phyloP scores from a whole-genome alignment of 768 basidiomycete genomes.

The Hortiboletus flavorubellus region DNA sequence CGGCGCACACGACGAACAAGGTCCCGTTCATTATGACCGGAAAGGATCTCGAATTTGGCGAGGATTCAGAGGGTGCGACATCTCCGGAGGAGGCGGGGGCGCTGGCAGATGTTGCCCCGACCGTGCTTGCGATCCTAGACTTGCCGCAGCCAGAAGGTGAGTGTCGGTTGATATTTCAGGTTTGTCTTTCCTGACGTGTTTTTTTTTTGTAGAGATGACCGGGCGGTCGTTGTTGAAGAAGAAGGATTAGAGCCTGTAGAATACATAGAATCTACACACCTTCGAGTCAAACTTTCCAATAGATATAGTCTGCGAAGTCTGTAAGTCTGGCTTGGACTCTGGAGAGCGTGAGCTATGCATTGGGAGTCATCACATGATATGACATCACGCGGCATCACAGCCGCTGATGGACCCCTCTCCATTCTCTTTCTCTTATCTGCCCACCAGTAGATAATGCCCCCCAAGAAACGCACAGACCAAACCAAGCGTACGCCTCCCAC shows the following conservation, averaged over 20 bases:
- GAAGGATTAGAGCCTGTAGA: slow-evolving; percentile 15
- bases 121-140: slow-evolving; percentile 76
- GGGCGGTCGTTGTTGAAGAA: slow-evolving; percentile 27
- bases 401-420: neutral
- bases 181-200: neutral
- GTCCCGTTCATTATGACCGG: slow-evolving; percentile 91
- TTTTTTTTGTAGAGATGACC: slow-evolving; percentile 25
- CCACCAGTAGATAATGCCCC: slow-evolving; percentile 8
- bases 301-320: too few species aligned
- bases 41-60: slow-evolving; percentile 50
- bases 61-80: slow-evolving; percentile 47
- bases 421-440: neutral
- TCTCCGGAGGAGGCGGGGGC: slow-evolving; percentile 63
- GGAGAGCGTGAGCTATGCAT: too few species aligned
- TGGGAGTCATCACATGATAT: slow-evolving; percentile 13
- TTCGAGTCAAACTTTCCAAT: too few species aligned
- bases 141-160: slow-evolving; percentile 66
- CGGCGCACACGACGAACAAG: slow-evolving; percentile 83
- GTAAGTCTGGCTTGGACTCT: too few species aligned
- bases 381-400: slow-evolving; percentile 10
- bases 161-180: slow-evolving; percentile 6
- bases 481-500: slow-evolving; percentile 3
- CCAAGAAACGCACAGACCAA: slow-evolving; percentile 16
- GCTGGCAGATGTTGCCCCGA: slow-evolving; percentile 89
- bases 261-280: slow-evolving; percentile 8